Base-by-base conservation (phyloP, 208 protist species). In the Hexamita inflata region DNA sequence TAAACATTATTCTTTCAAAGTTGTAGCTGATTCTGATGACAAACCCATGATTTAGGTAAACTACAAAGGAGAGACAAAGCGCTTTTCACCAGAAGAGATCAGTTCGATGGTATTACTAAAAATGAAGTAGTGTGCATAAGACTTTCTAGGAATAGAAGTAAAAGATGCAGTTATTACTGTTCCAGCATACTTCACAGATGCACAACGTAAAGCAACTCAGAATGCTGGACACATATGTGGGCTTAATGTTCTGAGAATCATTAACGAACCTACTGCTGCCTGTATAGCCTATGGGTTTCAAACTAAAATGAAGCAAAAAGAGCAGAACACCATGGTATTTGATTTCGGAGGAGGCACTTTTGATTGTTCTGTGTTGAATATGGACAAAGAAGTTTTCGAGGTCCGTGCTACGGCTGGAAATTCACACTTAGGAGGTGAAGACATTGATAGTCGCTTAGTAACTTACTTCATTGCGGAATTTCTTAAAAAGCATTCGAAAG, bases 241-340 rank as follows among this genome's bases (percentile, higher is more conserved):
- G 32, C 70, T 94, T 15, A 90, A 98, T 61, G 93, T 98, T 30
- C 79, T 96, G 65, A 89, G 96, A 82, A 98, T 99, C 85, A 96
- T 99, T 84, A 99, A 99, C 89, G 96, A 99, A 87, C 95, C 96
- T 41, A 98, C 96, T 38, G 94, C 95, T 0, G 95, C 95, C 35
- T 93, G 95, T 70, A 92, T 99, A 78, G 94, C 96, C 1, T 98
- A 98, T 75, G 81, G 81, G 28, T 57, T 83, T 53, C 60, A 78
- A 82, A 24, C 45, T 53, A 24, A 4, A 24, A 53, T 24, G 65
- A 24, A 4, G 4, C 19, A 4, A 24, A 53, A 53, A 28, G 82
- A 83, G 75, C 35, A 58, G 24, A 85, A 86, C 28, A 77, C 85
- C 32, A 34, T 85, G 9, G 92, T 98, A 2, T 98, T 94, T 78